A percentile compares a stretch with the other conserved stretches of the same genome.
phyloP scores from a whole-genome alignment of 2,329 filamentous ascomycete genomes.

The Aspergillus clavatus region DNA sequence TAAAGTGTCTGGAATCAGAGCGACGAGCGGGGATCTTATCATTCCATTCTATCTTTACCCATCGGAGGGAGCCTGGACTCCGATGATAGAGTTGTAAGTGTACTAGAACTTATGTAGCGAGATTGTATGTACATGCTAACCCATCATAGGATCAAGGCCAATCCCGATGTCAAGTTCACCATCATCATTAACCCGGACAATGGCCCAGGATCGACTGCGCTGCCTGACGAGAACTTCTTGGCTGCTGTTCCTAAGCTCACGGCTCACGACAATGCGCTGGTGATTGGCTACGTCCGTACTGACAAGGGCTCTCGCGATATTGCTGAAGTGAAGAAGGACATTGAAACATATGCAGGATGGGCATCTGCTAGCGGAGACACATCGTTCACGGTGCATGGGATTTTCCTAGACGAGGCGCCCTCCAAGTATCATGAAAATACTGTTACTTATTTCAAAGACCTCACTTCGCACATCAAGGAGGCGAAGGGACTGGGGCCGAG shows the following conservation, averaged over 20 bases:
- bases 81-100: constrained; percentile 12
- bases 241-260: constrained; percentile 4
- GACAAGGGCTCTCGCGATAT: constrained; percentile 2
- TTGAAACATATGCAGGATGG: constrained; percentile 10
- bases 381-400: constrained; percentile 9
- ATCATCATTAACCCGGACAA: constrained; percentile 19
- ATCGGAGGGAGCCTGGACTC: constrained; percentile 10
- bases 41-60: constrained; percentile 21
- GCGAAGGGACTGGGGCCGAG: constrained; percentile 6
- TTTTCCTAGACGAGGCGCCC: constrained; percentile 11
- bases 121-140: neutral
- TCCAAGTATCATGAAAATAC: neutral
- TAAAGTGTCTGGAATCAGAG: neutral
- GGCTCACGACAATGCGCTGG: constrained; percentile 4
- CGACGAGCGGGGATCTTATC: neutral
- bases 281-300: constrained; percentile 9
- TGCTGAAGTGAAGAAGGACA: constrained; percentile 5
- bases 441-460: constrained; percentile 4
- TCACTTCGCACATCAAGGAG: constrained; percentile 1
- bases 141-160: constrained; percentile 3
- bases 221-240: constrained; percentile 8
- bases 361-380: constrained; percentile 4
- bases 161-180: constrained; percentile 16
- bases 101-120: neutral
- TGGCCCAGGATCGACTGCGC: constrained; percentile 9